phyloP scores from a whole-genome alignment of 140 eudicot genomes.

The Ambrosia hybrid region DNA sequence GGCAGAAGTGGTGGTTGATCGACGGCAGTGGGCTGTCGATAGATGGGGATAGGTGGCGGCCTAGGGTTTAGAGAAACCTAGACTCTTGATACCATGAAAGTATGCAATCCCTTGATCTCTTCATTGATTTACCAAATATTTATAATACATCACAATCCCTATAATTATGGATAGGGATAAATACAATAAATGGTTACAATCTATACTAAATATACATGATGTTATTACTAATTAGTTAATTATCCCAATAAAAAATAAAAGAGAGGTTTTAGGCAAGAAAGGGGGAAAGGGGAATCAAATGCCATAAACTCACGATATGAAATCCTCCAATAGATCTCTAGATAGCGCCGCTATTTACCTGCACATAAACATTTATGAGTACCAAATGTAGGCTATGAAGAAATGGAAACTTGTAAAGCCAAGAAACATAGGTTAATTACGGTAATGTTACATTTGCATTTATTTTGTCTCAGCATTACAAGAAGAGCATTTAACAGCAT shows the following conservation, averaged over 20 bases:
- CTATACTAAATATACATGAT: too few relatives aligned
- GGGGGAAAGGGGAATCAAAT: neutral
- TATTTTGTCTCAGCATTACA: conserved; percentile 9
- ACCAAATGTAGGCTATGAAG: conserved; percentile 10
- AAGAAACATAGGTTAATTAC: neutral
- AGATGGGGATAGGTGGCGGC: too few relatives aligned
- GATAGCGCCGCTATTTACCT: conserved; percentile 85
- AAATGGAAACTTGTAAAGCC: neutral
- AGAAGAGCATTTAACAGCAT: neutral
- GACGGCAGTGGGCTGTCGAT: too few relatives aligned
- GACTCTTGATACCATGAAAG: too few relatives aligned
- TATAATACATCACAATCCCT: too few relatives aligned
- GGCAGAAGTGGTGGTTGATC: too few relatives aligned
- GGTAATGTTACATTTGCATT: neutral
- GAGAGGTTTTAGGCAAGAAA: neutral
- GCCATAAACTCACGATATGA: conserved; percentile 62
- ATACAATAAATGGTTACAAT: too few relatives aligned
- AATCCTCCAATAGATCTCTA: conserved; percentile 85
- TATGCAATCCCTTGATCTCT: too few relatives aligned
- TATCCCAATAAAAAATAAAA: conserved; percentile 7
- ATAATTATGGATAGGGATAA: too few relatives aligned
- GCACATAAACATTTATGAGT: conserved; percentile 20
- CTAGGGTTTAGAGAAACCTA: too few relatives aligned
- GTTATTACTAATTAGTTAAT: neutral
- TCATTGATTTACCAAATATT: too few relatives aligned